These are phyloP conservation scores for Fagus crenata DNA, from an alignment of 306 rosid genomes.

Conservation along the genomic window DNA sequence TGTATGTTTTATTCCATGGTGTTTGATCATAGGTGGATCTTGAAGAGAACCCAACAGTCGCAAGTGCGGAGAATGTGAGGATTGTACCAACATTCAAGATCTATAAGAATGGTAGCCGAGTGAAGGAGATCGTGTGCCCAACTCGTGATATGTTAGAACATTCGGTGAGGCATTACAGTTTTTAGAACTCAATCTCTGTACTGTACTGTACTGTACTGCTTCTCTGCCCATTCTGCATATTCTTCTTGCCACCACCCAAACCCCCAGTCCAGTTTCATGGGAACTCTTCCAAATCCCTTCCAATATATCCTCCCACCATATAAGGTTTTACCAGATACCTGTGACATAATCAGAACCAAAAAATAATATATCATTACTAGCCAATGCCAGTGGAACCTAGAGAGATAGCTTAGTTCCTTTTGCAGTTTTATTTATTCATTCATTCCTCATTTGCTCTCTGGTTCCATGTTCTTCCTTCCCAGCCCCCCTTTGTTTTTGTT, in stretches of 20 bases:
- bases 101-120: conserved; percentile 76
- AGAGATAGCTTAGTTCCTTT: conserved; percentile 64
- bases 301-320: conserved; percentile 45
- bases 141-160: conserved; percentile 84
- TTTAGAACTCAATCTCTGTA: conserved; percentile 37
- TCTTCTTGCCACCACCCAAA: conserved; percentile 31
- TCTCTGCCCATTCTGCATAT: conserved; percentile 31
- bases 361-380: conserved; percentile 55
- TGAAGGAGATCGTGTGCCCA: conserved; percentile 88
- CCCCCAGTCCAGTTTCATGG: conserved; percentile 30
- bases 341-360: conserved; percentile 56
- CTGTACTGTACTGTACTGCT: conserved; percentile 29
- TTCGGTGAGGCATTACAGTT: conserved; percentile 87
- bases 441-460: conserved; percentile 84
- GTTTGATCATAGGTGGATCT: conserved; percentile 69
- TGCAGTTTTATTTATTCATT: conserved; percentile 78
- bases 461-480: conserved; percentile 54
- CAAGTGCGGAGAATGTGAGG: conserved; percentile 71
- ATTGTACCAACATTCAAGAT: conserved; percentile 95
- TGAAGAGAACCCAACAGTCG: conserved; percentile 57
- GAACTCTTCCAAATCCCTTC: conserved; percentile 40
- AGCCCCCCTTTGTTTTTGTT: conserved; percentile 36
- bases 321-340: conserved; percentile 47
- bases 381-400: conserved; percentile 57
- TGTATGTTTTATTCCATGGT: conserved; percentile 17